Base-by-base conservation (phyloP, 1,139 yeast species). In the Pichia sp. region DNA sequence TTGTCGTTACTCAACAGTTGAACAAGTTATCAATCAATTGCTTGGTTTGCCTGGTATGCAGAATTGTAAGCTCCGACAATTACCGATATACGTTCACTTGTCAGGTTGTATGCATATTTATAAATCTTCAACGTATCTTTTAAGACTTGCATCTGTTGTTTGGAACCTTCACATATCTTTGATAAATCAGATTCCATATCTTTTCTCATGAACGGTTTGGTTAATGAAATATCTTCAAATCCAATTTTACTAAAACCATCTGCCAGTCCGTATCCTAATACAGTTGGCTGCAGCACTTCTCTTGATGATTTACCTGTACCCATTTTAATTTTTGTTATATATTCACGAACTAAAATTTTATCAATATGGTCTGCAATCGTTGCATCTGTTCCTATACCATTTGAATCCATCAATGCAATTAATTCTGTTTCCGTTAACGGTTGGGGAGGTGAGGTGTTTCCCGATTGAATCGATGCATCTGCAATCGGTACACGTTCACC, bases 301-400 rank as follows among this genome's bases (percentile, higher is more conserved):
- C 61, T 64, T 39, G 56, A 53, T 44, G 63, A 54, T 66, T 71
- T 56, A 47, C 74, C 74, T 3, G 59, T 54, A 7, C 59, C 58
- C 6, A 32, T 63, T 23, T 56, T 56, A 29, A 64, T 69, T 56
- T 82, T 82, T 16, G 68, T 68, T 3, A 86, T 79, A 60, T 90
- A 94, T 30, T 80, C 79, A 47, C 98, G 68, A 12, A 65, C 64
- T 25, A 76, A 68, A 42, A 94, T 81, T 60, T 86, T 90, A 52
- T 85, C 90, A 36, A 94, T 92, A 65, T 94, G 99, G 40, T 92
- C 98, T 0, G 98, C 98, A 68, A 94, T 94, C 0, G 99, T 94
- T 1, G 99, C 98, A 69, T 94, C 99, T 0, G 99, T 94, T 1
- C 99, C 99, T 43, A 94, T 94, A 0, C 97, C 97, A 66, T 94